Percentiles rank a stretch among this genome's conserved stretches.
Conservation (phyloP, 164 flowering plant genomes). For the Annona squamosa region DNA sequence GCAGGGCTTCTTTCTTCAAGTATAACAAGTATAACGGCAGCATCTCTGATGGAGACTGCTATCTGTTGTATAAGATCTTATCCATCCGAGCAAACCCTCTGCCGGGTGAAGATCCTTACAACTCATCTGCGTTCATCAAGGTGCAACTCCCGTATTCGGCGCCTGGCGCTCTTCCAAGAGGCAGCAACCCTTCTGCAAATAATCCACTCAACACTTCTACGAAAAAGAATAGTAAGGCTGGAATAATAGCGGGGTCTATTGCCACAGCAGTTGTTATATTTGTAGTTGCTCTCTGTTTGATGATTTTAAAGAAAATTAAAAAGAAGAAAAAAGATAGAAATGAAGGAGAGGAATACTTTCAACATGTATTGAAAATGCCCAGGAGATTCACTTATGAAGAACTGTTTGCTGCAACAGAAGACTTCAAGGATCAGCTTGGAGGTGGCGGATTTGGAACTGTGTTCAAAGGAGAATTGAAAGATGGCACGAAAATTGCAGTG, state of each 20-base stretch:
- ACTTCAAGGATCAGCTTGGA: not conserved
- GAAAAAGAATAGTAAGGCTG: not conserved
- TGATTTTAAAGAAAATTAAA: not conserved
- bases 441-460: slow-evolving; percentile 4
- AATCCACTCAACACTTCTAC: not conserved
- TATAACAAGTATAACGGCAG: not conserved
- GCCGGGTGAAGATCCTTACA: too few relatives aligned
- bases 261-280: not conserved
- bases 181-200: too few relatives aligned
- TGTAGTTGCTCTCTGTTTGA: not conserved
- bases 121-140: too few relatives aligned
- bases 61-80: too few relatives aligned
- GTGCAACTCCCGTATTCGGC: too few relatives aligned
- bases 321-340: not conserved
- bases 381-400: not conserved
- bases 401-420: not conserved
- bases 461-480: slow-evolving; percentile 1
- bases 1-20: not conserved
- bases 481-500: slow-evolving; percentile 41
- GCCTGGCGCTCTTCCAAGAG: too few relatives aligned
- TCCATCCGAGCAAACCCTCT: too few relatives aligned
- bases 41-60: not conserved
- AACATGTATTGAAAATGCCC: not conserved
- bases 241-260: slow-evolving; percentile 5
- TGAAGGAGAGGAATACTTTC: not conserved